Evolutionary conservation across 345 rosid species (phyloP).

Genomic region (Cardamine resedifolia): DNA sequence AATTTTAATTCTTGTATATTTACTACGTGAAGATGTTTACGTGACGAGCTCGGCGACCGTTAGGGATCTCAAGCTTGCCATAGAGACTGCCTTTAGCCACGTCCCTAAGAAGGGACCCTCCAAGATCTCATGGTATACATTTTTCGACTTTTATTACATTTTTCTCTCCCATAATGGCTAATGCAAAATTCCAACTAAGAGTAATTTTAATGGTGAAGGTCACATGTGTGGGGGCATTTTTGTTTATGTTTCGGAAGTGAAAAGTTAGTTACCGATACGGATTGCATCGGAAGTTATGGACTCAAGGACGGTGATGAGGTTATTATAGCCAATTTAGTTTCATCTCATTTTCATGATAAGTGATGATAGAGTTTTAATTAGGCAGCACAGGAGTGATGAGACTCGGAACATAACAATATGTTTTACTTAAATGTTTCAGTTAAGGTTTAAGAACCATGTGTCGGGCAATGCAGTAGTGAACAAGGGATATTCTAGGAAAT

Average conservation of each 20-base stretch:
- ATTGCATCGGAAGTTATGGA: constrained; percentile 55
- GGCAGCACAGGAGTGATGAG: not conserved
- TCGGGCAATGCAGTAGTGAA: constrained; percentile 41
- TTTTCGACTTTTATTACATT: not conserved
- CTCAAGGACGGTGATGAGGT: constrained; percentile 88
- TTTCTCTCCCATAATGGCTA: not conserved
- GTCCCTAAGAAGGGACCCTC: constrained; percentile 64
- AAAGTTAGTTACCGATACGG: constrained; percentile 64
- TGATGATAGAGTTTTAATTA: not conserved
- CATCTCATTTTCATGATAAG: not conserved
- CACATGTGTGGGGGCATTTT: constrained; percentile 93
- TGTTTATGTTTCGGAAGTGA: constrained; percentile 63
- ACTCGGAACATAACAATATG: not conserved
- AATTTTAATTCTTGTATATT: too few species aligned
- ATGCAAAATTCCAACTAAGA: not conserved
- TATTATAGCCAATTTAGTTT: not conserved
- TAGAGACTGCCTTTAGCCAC: constrained; percentile 65
- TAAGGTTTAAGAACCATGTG: constrained; percentile 64
- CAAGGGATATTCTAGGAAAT: constrained; percentile 44
- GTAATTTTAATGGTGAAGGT: constrained; percentile 47
- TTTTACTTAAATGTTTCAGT: constrained; percentile 44
- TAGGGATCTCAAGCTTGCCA: constrained; percentile 69
- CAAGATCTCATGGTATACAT: constrained; percentile 83
- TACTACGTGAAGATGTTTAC: constrained; percentile 48
- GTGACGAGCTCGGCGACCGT: constrained; percentile 61